Percentiles rank a stretch among this genome's conserved stretches.
Evolutionary conservation across 2,329 filamentous ascomycete genomes (phyloP).

Genomic region (Arachnopeziza araneosa): DNA sequence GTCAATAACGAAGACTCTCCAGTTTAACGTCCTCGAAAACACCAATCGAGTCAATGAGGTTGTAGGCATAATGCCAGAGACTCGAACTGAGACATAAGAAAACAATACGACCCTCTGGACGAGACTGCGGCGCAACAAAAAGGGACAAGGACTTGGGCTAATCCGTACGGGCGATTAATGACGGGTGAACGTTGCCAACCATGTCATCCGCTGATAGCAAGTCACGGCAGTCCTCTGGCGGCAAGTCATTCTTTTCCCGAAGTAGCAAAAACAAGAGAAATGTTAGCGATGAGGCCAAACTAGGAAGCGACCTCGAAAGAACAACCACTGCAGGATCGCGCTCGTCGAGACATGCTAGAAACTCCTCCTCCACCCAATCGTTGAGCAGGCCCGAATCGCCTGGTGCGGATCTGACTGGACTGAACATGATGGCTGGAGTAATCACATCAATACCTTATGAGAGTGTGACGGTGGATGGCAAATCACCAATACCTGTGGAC

Average conservation of each 20-base stretch:
- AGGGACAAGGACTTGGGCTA: not conserved
- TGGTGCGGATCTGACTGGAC: conserved; percentile 52
- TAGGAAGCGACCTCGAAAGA: conserved; percentile 52
- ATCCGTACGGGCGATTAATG: not conserved
- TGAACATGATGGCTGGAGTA: conserved; percentile 73
- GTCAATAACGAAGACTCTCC: not conserved
- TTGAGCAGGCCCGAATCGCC: conserved; percentile 61
- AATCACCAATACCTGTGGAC: conserved; percentile 67
- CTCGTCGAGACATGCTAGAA: conserved; percentile 69
- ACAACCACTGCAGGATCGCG: conserved; percentile 59
- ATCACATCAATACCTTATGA: conserved; percentile 90
- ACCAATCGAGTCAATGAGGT: not conserved
- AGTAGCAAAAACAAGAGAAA: conserved; percentile 72
- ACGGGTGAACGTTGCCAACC: not conserved
- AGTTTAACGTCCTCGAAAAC: not conserved
- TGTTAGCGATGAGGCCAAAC: conserved; percentile 51
- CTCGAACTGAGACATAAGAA: conserved; percentile 23
- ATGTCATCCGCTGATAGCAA: conserved; percentile 59
- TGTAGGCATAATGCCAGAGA: conserved; percentile 26
- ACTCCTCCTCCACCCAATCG: conserved; percentile 67
- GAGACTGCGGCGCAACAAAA: not conserved
- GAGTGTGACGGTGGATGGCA: conserved; percentile 56
- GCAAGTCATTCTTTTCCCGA: conserved; percentile 82
- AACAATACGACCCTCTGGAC: conserved; percentile 17
- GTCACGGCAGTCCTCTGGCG: conserved; percentile 69